Evolutionary conservation across 2,329 filamentous ascomycete species (phyloP).

Genomic region (Fusarium domesticum): DNA sequence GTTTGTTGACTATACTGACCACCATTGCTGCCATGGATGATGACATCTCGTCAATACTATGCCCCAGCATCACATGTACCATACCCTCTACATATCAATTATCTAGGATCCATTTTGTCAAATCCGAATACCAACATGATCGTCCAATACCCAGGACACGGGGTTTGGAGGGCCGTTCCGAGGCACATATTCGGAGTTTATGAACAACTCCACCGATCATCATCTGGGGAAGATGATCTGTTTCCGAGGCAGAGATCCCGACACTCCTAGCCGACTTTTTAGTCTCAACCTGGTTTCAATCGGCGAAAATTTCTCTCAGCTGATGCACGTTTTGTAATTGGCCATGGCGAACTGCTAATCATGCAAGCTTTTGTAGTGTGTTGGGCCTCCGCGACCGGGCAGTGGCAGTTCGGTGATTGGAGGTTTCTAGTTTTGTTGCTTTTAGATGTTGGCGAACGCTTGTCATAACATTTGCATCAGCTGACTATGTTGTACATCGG

Average conservation of each 20-base stretch:
- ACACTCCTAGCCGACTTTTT: not conserved
- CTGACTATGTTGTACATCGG: no score
- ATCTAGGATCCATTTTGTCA: not conserved
- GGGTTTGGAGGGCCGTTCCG: conserved; percentile 18
- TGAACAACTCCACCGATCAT: conserved; percentile 11
- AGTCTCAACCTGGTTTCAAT: not conserved
- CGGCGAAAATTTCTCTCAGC: not conserved
- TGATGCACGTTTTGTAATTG: not conserved
- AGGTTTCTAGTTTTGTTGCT: not conserved
- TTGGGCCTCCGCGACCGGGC: not conserved
- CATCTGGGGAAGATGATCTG: conserved; percentile 12
- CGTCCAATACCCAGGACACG: conserved; percentile 3
- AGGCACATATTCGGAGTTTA: conserved; percentile 1
- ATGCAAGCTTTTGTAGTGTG: not conserved
- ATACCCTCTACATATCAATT: no score
- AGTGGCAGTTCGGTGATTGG: not conserved
- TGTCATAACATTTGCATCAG: no score
- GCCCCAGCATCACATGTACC: no score
- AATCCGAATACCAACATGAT: not conserved
- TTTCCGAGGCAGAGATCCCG: not conserved
- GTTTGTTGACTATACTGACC: not conserved
- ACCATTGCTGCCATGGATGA: not conserved
- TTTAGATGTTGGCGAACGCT: not conserved
- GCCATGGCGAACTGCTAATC: not conserved
- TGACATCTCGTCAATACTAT: not conserved